These are phyloP conservation scores for Ilyonectria destructans DNA, from an alignment of 2,329 filamentous ascomycete genomes.

Conservation along the genomic window DNA sequence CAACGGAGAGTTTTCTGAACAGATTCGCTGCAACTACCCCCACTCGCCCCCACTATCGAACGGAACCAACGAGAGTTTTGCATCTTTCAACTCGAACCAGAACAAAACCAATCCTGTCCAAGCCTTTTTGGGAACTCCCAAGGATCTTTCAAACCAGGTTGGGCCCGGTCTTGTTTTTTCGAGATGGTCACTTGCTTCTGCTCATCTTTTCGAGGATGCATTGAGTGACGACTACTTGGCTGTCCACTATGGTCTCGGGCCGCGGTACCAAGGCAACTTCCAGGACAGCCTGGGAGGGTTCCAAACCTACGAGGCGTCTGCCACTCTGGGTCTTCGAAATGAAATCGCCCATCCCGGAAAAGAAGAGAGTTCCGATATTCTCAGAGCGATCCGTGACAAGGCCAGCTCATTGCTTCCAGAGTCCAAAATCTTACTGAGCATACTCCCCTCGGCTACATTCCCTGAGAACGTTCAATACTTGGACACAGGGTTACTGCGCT, in stretches of 20 bases:
- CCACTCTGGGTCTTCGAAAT: conserved; percentile 90
- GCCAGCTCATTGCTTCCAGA: conserved; percentile 88
- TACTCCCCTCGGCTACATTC: conserved; percentile 85
- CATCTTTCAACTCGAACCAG: conserved; percentile 75
- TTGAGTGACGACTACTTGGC: conserved; percentile 93
- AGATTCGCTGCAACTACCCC: conserved; percentile 91
- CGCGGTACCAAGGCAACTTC: conserved; percentile 94
- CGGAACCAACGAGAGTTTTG: conserved; percentile 77
- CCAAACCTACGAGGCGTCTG: conserved; percentile 95
- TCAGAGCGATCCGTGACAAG: conserved; percentile 88
- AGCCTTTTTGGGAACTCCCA: conserved; percentile 93
- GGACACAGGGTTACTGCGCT: conserved; percentile 83
- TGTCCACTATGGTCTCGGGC: conserved; percentile 91
- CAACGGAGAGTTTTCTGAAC: conserved; percentile 94
- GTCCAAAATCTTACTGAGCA: conserved; percentile 84
- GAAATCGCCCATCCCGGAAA: conserved; percentile 92
- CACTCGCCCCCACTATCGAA: conserved; percentile 78
- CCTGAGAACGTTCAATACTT: conserved; percentile 85
- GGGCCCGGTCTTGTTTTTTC: conserved; percentile 83
- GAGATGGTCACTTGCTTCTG: conserved; percentile 91
- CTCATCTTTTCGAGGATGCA: conserved; percentile 89
- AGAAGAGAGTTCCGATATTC: conserved; percentile 92
- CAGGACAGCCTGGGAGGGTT: conserved; percentile 97
- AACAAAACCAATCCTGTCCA: conserved; percentile 81
- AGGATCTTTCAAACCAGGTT: conserved; percentile 84